phyloP scores from a whole-genome alignment of 1,284 basidiomycete genomes.

The Rhodotorula sp. region DNA sequence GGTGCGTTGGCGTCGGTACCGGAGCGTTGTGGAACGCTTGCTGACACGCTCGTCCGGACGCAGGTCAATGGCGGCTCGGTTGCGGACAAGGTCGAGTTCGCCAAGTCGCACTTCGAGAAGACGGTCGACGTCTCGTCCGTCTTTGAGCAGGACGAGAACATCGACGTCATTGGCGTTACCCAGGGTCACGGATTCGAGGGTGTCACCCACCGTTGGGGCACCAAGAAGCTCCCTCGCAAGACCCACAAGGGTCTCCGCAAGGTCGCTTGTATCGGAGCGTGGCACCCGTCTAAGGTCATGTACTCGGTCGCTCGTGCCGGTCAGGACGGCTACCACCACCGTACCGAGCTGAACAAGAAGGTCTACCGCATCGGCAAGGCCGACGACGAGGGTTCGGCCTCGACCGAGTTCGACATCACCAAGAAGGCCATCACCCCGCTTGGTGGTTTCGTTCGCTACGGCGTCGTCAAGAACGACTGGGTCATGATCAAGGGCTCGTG shows the following conservation, averaged over 20 bases:
- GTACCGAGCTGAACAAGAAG: slow-evolving; percentile 94
- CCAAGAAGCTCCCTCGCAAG: slow-evolving; percentile 97
- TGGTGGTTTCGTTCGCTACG: slow-evolving; percentile 99
- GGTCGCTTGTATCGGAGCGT: slow-evolving; percentile 97
- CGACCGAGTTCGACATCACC: slow-evolving; percentile 90
- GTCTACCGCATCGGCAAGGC: slow-evolving; percentile 93
- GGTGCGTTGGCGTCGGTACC: slow-evolving; percentile 31
- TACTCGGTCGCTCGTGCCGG: slow-evolving; percentile 99
- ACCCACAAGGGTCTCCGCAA: slow-evolving; percentile 84
- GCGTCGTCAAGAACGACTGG: slow-evolving; percentile 98
- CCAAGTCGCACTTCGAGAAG: slow-evolving; percentile 96
- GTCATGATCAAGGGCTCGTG: slow-evolving; percentile 87
- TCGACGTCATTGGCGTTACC: slow-evolving; percentile 97
- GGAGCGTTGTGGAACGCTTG: neutral
- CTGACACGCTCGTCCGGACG: neutral
- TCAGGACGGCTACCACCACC: slow-evolving; percentile 96
- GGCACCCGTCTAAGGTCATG: slow-evolving; percentile 74
- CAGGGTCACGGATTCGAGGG: slow-evolving; percentile 99
- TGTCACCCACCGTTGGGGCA: slow-evolving; percentile 97
- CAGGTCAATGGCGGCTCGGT: slow-evolving; percentile 91
- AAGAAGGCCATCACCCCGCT: slow-evolving; percentile 94
- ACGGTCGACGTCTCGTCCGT: slow-evolving; percentile 79
- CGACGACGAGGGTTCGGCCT: slow-evolving; percentile 76
- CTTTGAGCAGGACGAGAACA: slow-evolving; percentile 95
- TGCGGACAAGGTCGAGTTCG: slow-evolving; percentile 97